These are phyloP conservation scores for Epithele typhae DNA, from an alignment of 768 basidiomycete species.

Conservation along the genomic window DNA sequence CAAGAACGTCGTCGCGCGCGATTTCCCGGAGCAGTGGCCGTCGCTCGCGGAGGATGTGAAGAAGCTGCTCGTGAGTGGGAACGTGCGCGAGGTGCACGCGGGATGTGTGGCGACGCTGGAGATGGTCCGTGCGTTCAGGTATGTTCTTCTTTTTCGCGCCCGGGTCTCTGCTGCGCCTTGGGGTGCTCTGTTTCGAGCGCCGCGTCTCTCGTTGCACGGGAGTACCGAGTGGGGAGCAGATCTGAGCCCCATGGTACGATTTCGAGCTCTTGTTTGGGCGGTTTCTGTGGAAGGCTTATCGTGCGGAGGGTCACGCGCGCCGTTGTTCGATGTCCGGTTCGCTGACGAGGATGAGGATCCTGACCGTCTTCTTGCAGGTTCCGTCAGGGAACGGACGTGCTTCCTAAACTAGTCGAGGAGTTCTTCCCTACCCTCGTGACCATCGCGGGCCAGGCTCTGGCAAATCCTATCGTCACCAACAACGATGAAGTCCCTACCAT, in stretches of 20 bases:
- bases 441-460: constrained; percentile 69
- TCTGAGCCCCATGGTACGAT: too few relatives aligned
- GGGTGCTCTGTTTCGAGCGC: too few relatives aligned
- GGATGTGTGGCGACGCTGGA: constrained; percentile 79
- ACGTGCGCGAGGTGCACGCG: constrained; percentile 73
- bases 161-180: too few relatives aligned
- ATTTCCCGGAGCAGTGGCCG: constrained; percentile 79
- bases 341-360: neutral
- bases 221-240: too few relatives aligned
- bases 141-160: too few relatives aligned
- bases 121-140: constrained; percentile 74
- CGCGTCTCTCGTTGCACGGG: too few relatives aligned
- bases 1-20: constrained; percentile 68
- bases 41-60: constrained; percentile 64
- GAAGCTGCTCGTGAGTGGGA: constrained; percentile 52
- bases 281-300: too few relatives aligned
- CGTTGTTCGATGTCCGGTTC: neutral
- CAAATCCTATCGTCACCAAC: constrained; percentile 51
- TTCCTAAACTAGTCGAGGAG: constrained; percentile 53
- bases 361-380: constrained; percentile 41
- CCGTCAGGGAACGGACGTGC: constrained; percentile 56
- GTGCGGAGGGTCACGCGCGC: too few relatives aligned
- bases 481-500: constrained; percentile 76
- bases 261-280: too few relatives aligned
- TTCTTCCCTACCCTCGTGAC: constrained; percentile 73